Evolutionary conservation across 305 asterid species (phyloP).

Genomic region (Coffea humblotiana): DNA sequence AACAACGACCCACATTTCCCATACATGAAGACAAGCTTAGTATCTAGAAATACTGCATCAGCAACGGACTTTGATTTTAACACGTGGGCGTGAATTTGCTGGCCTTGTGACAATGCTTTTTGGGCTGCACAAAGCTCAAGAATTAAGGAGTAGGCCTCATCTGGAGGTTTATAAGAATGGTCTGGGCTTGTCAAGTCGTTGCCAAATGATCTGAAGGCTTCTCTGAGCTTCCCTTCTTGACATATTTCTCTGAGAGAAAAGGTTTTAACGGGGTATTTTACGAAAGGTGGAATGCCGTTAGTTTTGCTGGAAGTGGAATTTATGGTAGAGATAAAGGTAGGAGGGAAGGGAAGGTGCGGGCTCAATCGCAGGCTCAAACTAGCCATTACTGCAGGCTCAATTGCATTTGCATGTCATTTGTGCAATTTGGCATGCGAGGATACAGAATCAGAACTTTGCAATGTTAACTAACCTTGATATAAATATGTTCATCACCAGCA

Average conservation of each 20-base stretch:
- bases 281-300: constrained; percentile 20
- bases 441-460: too few relatives aligned
- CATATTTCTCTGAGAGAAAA: constrained; percentile 21
- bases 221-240: constrained; percentile 24
- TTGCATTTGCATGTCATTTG: too few relatives aligned
- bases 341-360: constrained; percentile 29
- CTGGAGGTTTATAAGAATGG: constrained; percentile 26
- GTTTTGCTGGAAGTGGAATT: constrained; percentile 22
- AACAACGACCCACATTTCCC: constrained; percentile 59
- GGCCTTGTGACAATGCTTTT: constrained; percentile 41
- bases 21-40: constrained; percentile 62
- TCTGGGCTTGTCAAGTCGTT: constrained; percentile 23
- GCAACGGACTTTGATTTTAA: constrained; percentile 33
- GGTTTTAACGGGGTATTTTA: constrained; percentile 23
- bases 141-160: constrained; percentile 51
- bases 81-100: constrained; percentile 61
- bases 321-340: constrained; percentile 27
- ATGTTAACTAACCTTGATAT: too few relatives aligned
- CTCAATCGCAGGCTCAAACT: constrained; percentile 6
- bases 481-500: too few relatives aligned
- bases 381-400: constrained; percentile 26
- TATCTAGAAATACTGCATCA: constrained; percentile 56
- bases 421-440: too few relatives aligned
- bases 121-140: constrained; percentile 56
- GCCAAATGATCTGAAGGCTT: constrained; percentile 37